A percentile compares a stretch with the other conserved stretches of the same genome.
phyloP scores from a whole-genome alignment of 768 basidiomycete genomes.

The Mycena sanguinolenta region DNA sequence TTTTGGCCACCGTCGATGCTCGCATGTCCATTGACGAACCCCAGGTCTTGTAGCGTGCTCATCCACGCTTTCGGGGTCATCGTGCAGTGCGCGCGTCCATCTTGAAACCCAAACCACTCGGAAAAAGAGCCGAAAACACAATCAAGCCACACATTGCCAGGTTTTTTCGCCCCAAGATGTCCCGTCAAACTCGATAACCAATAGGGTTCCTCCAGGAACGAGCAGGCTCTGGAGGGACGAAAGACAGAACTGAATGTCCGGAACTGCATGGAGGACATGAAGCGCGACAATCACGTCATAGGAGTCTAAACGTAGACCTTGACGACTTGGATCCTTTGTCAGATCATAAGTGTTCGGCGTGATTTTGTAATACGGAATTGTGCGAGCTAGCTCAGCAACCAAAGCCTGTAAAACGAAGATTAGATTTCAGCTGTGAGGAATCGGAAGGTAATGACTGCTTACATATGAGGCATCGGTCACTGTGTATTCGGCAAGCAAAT shows the following conservation, averaged over 20 bases:
- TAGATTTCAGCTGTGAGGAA: background rate
- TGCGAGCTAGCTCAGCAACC: background rate
- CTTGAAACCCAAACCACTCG: slow-evolving; percentile 20
- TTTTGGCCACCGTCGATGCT: slow-evolving; percentile 1
- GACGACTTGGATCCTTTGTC: background rate
- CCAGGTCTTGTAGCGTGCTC: background rate
- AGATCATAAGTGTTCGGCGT: slow-evolving; percentile 21
- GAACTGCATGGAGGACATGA: slow-evolving; percentile 19
- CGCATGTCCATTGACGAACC: background rate
- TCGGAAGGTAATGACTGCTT: background rate
- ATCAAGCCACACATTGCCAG: slow-evolving; percentile 22
- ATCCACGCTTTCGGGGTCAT: slow-evolving; percentile 12
- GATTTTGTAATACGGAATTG: background rate
- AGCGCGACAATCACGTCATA: slow-evolving; percentile 6
- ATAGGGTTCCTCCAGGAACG: slow-evolving; percentile 19
- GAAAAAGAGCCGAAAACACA: slow-evolving; percentile 25
- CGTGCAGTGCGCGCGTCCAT: slow-evolving; percentile 17
- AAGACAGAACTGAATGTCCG: background rate
- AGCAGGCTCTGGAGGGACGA: slow-evolving; percentile 2
- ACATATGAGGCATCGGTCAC: slow-evolving; percentile 21
- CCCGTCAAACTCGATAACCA: slow-evolving; percentile 17
- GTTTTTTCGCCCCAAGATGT: background rate
- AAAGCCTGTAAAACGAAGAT: background rate
- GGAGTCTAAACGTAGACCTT: too few relatives aligned
- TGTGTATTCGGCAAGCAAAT: slow-evolving; percentile 14